Evolutionary conservation across 2,329 filamentous ascomycete genomes (phyloP).

Genomic region (Talaromyces atroroseus): DNA sequence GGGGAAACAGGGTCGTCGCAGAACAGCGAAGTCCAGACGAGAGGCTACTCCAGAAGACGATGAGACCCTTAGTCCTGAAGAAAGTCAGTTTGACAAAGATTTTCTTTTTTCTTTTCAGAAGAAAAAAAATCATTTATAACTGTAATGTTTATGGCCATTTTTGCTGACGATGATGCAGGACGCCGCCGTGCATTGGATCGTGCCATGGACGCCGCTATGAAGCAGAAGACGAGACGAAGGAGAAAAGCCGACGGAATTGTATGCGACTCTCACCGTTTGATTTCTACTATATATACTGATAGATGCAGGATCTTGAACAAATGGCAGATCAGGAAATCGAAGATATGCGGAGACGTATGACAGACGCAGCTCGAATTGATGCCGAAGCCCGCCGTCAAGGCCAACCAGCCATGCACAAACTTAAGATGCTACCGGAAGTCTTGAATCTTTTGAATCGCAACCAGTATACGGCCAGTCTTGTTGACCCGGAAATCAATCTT

Average conservation of each 20-base stretch:
- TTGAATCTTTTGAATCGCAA: slow-evolving; percentile 83
- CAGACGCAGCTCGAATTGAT: slow-evolving; percentile 79
- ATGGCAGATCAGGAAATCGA: slow-evolving; percentile 87
- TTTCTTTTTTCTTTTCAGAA: neutral
- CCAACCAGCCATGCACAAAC: slow-evolving; percentile 82
- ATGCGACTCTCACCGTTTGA: slow-evolving; percentile 30
- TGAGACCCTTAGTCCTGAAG: slow-evolving; percentile 74
- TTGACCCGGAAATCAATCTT: slow-evolving; percentile 93
- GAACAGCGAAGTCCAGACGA: slow-evolving; percentile 45
- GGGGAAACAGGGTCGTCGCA: slow-evolving; percentile 42
- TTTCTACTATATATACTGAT: neutral
- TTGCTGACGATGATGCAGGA: slow-evolving; percentile 33
- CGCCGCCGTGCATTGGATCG: slow-evolving; percentile 77
- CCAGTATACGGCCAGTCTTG: slow-evolving; percentile 70
- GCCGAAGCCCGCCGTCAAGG: slow-evolving; percentile 73
- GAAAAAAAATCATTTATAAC: too few relatives aligned
- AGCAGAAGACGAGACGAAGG: slow-evolving; percentile 68
- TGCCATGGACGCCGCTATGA: slow-evolving; percentile 82
- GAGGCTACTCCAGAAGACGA: slow-evolving; percentile 61
- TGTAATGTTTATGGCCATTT: slow-evolving; percentile 1
- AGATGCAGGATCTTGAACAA: slow-evolving; percentile 71
- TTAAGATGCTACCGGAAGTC: slow-evolving; percentile 89
- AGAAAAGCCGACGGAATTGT: slow-evolving; percentile 85
- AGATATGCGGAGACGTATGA: slow-evolving; percentile 82
- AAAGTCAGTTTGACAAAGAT: slow-evolving; percentile 52